phyloP scores from a whole-genome alignment of 164 flowering plant genomes.

The Liriodendron chinense region DNA sequence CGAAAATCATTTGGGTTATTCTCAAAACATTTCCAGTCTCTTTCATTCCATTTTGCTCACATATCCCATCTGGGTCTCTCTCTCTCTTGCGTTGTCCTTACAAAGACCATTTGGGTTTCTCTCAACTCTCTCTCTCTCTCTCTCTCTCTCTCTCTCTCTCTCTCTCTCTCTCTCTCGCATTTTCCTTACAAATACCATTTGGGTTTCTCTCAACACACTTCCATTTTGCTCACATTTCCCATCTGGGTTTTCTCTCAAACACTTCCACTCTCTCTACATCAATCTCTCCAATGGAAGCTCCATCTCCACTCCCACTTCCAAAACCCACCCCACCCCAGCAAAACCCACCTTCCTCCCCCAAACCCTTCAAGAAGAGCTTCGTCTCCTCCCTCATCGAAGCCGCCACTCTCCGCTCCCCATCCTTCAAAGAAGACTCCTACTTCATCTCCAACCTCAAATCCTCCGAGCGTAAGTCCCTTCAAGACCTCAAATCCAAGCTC shows the following conservation, averaged over 20 bases:
- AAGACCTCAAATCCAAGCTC: conserved; percentile 63
- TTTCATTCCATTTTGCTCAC: too few relatives aligned
- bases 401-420: conserved; percentile 49
- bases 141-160: too few relatives aligned
- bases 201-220: neutral
- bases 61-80: too few relatives aligned
- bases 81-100: too few relatives aligned
- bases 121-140: too few relatives aligned
- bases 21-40: too few relatives aligned
- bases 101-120: too few relatives aligned
- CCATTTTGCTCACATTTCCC: neutral
- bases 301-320: conserved; percentile 27
- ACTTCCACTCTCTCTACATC: conserved; percentile 27
- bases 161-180: too few relatives aligned
- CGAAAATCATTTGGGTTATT: too few relatives aligned
- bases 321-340: conserved; percentile 23
- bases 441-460: conserved; percentile 56
- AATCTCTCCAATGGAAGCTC: conserved; percentile 29
- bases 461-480: conserved; percentile 66
- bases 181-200: too few relatives aligned
- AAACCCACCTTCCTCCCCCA: conserved; percentile 27
- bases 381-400: conserved; percentile 66
- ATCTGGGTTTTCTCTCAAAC: conserved; percentile 24
- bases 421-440: conserved; percentile 88
- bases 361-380: conserved; percentile 58